Evolutionary conservation across 192 early-diverging fungal species (phyloP), one percentile per base, ranked within the genome.

Genomic region (Entophlyctis helioformis): DNA sequence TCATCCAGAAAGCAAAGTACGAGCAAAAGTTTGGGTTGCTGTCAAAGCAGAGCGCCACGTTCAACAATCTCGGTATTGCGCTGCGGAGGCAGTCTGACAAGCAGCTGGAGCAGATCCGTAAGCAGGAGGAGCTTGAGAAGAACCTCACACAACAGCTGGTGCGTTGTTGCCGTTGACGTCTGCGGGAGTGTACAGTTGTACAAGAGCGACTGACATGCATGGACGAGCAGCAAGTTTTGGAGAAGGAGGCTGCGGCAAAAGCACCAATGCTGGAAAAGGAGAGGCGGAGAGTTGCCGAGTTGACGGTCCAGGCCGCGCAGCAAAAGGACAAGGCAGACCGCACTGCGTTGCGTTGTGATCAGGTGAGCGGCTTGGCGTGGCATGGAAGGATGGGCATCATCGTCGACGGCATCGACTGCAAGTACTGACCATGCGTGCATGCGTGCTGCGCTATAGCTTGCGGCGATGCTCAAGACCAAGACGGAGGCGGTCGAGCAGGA

Each of bases 51-150:
- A 81, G 64, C 42, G 84, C 80, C 21, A 67, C 79, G 18, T 63
- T 72, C 36, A 63, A 72, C 19, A 70, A 81, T 47, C 64, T 72
- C 47, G 74, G 69, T 39, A 72, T 81, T 42, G 74, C 83, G 1
- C 65, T 87, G 50, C 82, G 82, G 46, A 58, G 59, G 29, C 83
- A 85, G 46, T 81, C 78, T 26, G 82, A 86, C 45, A 84, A 85
- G 65, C 89, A 91, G 57, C 61, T 84, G 54, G 89, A 91, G 46
- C 78, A 81, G 49, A 84, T 92, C 41, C 72, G 80, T 29, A 71
- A 68, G 23, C 53, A 86, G 9, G 85, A 94, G 53, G 86, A 91
- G 38, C 74, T 74, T 26, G 90, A 90, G 47, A 82, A 83, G 43
- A 56, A 50, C 6, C 52, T 89, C 26, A 56, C 64, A 11, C 61